Conservation (phyloP, 2,329 filamentous ascomycete genomes). For the Emergomyces pasteurianus region DNA sequence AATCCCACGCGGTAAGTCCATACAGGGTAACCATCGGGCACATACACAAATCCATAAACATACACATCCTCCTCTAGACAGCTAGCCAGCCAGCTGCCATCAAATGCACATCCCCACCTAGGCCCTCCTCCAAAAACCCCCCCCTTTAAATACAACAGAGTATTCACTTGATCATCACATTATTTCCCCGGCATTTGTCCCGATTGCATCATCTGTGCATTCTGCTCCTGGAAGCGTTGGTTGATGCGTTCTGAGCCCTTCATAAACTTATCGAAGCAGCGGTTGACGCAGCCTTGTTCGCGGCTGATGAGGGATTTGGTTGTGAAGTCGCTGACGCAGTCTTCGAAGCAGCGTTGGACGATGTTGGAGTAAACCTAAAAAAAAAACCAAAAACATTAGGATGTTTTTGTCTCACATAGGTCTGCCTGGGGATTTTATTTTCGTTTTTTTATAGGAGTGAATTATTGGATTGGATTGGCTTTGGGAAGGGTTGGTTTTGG, state of each 20-base stretch:
- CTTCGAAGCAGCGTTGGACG: constrained; percentile 67
- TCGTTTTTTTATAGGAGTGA: constrained; percentile 6
- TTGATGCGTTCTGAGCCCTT: constrained; percentile 82
- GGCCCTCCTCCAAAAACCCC: not conserved
- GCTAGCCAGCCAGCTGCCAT: not conserved
- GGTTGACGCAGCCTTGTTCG: constrained; percentile 84
- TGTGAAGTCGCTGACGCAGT: constrained; percentile 97
- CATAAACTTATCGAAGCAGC: constrained; percentile 94
- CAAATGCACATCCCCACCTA: not conserved
- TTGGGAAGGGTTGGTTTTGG: not conserved
- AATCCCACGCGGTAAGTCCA: not conserved
- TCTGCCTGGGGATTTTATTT: no score
- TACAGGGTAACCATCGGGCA: not conserved
- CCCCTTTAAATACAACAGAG: not conserved
- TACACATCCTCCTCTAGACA: not conserved
- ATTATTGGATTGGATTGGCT: not conserved
- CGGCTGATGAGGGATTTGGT: constrained; percentile 83
- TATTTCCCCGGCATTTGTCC: constrained; percentile 39
- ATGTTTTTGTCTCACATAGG: no score
- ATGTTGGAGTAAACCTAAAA: constrained; percentile 52
- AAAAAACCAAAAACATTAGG: not conserved
- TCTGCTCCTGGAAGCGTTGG: constrained; percentile 75
- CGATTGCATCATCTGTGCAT: constrained; percentile 53
- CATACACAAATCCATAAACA: not conserved
- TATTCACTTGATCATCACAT: not conserved